phyloP scores from a whole-genome alignment of 2,329 filamentous ascomycete species.

The Botrytis tulipae region DNA sequence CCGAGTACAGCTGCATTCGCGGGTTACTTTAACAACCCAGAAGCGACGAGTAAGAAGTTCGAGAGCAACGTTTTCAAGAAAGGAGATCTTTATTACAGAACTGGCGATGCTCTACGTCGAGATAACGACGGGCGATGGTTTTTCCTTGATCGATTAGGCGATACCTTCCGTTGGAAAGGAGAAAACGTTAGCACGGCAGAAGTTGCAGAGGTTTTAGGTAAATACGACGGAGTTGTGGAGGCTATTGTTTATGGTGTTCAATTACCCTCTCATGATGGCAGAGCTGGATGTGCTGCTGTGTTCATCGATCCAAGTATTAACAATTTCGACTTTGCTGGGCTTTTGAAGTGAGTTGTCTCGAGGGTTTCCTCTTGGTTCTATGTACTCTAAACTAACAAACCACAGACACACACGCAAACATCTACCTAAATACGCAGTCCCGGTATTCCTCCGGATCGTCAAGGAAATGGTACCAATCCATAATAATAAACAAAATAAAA shows the following conservation, averaged over 20 bases:
- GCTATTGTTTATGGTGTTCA: slow-evolving; percentile 69
- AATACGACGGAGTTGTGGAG: slow-evolving; percentile 58
- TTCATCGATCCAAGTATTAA: slow-evolving; percentile 52
- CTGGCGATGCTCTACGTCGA: slow-evolving; percentile 63
- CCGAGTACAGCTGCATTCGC: slow-evolving; percentile 56
- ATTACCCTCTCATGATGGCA: slow-evolving; percentile 64
- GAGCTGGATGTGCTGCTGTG: slow-evolving; percentile 65
- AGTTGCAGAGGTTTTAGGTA: slow-evolving; percentile 62
- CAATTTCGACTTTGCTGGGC: slow-evolving; percentile 57
- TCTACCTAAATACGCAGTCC: slow-evolving; percentile 72
- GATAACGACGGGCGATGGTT: slow-evolving; percentile 65
- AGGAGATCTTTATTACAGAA: slow-evolving; percentile 67
- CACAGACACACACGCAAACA: slow-evolving; percentile 52
- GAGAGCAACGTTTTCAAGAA: slow-evolving; percentile 62
- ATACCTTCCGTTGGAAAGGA: slow-evolving; percentile 74
- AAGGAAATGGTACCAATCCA: slow-evolving; percentile 59
- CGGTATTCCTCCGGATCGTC: slow-evolving; percentile 67
- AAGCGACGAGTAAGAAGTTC: slow-evolving; percentile 66
- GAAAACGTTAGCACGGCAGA: slow-evolving; percentile 68
- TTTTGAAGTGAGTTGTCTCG: slow-evolving; percentile 48
- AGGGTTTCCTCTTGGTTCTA: neutral
- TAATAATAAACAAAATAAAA: slow-evolving; percentile 81
- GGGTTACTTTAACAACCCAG: slow-evolving; percentile 67
- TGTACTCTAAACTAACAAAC: slow-evolving; percentile 3
- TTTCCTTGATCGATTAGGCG: slow-evolving; percentile 68